A percentile compares a stretch with the other conserved stretches of the same genome.
Conservation (phyloP, 2,329 filamentous ascomycete species). For the Trichothecium roseum region DNA sequence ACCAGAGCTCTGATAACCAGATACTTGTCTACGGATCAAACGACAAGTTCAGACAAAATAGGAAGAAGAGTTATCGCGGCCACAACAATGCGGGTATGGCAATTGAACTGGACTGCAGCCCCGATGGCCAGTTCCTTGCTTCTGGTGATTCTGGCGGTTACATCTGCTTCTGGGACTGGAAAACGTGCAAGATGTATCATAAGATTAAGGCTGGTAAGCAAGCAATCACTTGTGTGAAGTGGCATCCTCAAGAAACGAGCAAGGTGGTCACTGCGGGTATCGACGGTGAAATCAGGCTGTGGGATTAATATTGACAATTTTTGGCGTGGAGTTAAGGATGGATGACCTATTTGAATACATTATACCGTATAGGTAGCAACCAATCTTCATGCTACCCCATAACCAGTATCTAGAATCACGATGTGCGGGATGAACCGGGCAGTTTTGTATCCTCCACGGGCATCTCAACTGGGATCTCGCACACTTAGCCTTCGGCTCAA, state of each 20-base stretch:
- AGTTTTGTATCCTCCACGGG: no score
- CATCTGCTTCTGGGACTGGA: conserved; percentile 98
- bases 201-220: conserved; percentile 81
- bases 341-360: neutral
- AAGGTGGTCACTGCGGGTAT: conserved; percentile 87
- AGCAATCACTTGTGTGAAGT: conserved; percentile 77
- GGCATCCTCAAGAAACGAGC: conserved; percentile 96
- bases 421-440: no score
- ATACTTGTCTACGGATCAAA: conserved; percentile 91
- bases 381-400: no score
- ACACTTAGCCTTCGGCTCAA: no score
- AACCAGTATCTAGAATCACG: no score
- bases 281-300: conserved; percentile 82
- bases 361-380: no score
- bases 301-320: conserved; percentile 54
- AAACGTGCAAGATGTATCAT: conserved; percentile 98
- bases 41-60: conserved; percentile 93
- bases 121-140: conserved; percentile 84
- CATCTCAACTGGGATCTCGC: no score
- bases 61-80: conserved; percentile 91
- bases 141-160: conserved; percentile 82
- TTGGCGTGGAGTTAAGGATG: conserved; percentile 2
- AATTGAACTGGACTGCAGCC: conserved; percentile 78
- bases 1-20: conserved; percentile 91
- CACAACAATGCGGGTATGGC: conserved; percentile 94